A percentile compares a stretch with the other conserved stretches of the same genome.
phyloP scores from a whole-genome alignment of 768 basidiomycete species.

The Rhodotorula paludigena region DNA sequence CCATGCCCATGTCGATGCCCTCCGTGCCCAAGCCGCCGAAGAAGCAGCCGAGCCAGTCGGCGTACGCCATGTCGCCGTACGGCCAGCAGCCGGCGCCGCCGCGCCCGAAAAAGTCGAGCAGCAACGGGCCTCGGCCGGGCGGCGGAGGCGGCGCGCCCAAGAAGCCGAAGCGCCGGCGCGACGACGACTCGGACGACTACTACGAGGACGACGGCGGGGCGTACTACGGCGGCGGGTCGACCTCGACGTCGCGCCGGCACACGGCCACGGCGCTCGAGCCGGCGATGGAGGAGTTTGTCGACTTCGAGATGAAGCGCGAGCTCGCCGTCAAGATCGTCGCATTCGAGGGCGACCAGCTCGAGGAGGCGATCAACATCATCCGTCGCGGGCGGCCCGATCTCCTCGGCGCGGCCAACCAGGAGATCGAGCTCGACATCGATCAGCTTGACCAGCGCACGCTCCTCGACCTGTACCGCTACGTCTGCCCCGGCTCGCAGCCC shows the following conservation, averaged over 20 bases:
- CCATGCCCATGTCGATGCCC: conserved; percentile 19
- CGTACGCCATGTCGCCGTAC: conserved; percentile 18
- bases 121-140: not conserved
- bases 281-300: conserved; percentile 51
- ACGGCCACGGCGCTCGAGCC: conserved; percentile 17
- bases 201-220: conserved; percentile 38
- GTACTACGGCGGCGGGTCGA: conserved; percentile 23
- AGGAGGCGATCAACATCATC: conserved; percentile 89
- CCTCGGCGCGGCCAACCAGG: conserved; percentile 70
- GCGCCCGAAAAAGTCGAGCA: conserved; percentile 15
- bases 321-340: conserved; percentile 86
- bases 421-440: conserved; percentile 98
- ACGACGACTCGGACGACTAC: conserved; percentile 38
- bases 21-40: conserved; percentile 3
- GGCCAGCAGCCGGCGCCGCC: conserved; percentile 4
- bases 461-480: conserved; percentile 91
- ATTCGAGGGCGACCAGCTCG: conserved; percentile 75
- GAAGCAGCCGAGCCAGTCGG: conserved; percentile 15
- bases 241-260: conserved; percentile 7
- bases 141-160: conserved; percentile 15
- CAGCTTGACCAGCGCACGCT: conserved; percentile 76
- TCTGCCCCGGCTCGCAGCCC: conserved; percentile 46
- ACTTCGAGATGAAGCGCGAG: conserved; percentile 97
- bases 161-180: conserved; percentile 33
- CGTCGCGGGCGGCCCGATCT: conserved; percentile 90